Conservation (phyloP, 2,329 filamentous ascomycete genomes). For the Proliferodiscus dingleyae region DNA sequence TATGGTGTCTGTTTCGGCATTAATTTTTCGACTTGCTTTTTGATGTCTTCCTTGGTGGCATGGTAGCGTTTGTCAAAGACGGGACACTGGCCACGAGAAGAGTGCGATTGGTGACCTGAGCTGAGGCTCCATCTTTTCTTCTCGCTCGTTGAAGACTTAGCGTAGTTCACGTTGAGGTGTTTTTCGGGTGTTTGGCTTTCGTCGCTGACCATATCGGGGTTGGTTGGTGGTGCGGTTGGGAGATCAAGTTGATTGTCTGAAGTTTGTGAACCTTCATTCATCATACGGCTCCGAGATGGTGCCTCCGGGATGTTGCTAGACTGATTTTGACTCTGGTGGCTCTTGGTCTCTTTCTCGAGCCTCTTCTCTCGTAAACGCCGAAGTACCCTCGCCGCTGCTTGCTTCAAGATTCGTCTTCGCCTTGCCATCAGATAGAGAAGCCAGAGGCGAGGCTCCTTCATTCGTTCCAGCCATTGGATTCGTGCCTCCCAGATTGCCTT, state of each 20-base stretch:
- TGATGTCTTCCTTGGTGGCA: slow-evolving; percentile 19
- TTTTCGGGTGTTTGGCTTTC: slow-evolving; percentile 8
- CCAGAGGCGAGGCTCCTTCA: slow-evolving; percentile 21
- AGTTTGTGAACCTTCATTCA: slow-evolving; percentile 6
- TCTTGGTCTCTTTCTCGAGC: slow-evolving; percentile 1
- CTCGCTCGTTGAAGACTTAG: neutral
- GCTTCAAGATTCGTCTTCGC: slow-evolving; percentile 18
- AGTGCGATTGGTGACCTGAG: slow-evolving; percentile 7
- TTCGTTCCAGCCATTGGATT: slow-evolving; percentile 22
- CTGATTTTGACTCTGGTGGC: neutral
- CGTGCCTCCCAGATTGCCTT: slow-evolving; percentile 16
- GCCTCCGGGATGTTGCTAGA: neutral
- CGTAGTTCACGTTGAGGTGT: slow-evolving; percentile 5
- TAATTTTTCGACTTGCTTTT: slow-evolving; percentile 15
- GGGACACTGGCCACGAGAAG: slow-evolving; percentile 10
- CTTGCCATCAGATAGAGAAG: slow-evolving; percentile 23
- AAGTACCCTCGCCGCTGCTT: slow-evolving; percentile 10
- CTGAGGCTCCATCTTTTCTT: neutral
- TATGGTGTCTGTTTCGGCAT: slow-evolving; percentile 17
- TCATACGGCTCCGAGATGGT: slow-evolving; percentile 2
- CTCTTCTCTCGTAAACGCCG: slow-evolving; percentile 17
- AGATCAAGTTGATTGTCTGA: slow-evolving; percentile 1
- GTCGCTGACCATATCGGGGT: slow-evolving; percentile 1
- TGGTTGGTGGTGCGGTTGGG: too few relatives aligned
- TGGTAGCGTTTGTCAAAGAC: slow-evolving; percentile 13